A percentile compares a stretch with the other conserved stretches of the same genome.
Conservation (phyloP, 805 yeast species). For the Maudiozyma turicensis region DNA sequence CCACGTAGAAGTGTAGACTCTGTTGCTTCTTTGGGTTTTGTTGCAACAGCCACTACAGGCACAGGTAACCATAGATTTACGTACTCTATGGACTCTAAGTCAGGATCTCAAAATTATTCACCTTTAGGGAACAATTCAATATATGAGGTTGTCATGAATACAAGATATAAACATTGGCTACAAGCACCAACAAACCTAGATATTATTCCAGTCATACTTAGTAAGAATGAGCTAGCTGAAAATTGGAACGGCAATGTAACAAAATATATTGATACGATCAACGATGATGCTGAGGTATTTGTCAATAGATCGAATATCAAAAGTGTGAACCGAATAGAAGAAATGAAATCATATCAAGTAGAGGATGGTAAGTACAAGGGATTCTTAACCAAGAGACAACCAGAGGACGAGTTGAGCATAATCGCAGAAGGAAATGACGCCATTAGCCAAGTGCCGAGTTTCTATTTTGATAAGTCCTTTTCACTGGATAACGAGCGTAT, state of each 20-base stretch:
- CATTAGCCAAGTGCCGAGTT: slow-evolving; percentile 44
- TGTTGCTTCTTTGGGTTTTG: slow-evolving; percentile 1
- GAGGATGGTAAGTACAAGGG: not conserved
- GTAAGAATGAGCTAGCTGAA: slow-evolving; percentile 36
- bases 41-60: slow-evolving; percentile 4
- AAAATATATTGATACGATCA: slow-evolving; percentile 36
- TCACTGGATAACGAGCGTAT: slow-evolving; percentile 81
- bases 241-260: slow-evolving; percentile 36
- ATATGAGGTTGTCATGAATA: slow-evolving; percentile 52
- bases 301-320: slow-evolving; percentile 36
- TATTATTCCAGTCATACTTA: slow-evolving; percentile 70
- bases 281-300: slow-evolving; percentile 37
- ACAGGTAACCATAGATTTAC: slow-evolving; percentile 4
- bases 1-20: slow-evolving; percentile 8
- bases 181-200: slow-evolving; percentile 69
- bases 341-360: slow-evolving; percentile 30
- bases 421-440: slow-evolving; percentile 15
- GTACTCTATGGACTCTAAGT: slow-evolving; percentile 6
- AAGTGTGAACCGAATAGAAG: slow-evolving; percentile 27
- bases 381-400: not conserved
- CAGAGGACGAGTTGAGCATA: not conserved
- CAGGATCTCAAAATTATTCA: slow-evolving; percentile 27
- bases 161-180: slow-evolving; percentile 32
- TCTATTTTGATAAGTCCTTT: slow-evolving; percentile 60
- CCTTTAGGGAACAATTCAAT: slow-evolving; percentile 48